Conservation (phyloP, 2,329 filamentous ascomycete species). For the Metarhizium robertsii region DNA sequence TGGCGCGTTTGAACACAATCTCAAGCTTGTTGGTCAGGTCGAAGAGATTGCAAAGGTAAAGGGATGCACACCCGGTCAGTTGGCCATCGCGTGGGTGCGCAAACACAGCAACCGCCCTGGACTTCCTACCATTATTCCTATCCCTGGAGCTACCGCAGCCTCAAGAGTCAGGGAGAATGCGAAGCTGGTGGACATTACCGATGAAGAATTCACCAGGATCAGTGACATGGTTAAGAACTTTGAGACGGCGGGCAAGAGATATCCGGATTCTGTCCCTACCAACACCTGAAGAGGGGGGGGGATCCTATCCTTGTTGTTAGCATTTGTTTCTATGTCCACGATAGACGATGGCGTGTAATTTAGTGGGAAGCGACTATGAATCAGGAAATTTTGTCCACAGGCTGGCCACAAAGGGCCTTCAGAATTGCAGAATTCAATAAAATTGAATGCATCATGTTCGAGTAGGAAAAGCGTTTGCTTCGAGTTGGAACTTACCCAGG, state of each 20-base stretch:
- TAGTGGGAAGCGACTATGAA: not conserved
- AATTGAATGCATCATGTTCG: slow-evolving; percentile 28
- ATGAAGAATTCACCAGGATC: slow-evolving; percentile 41
- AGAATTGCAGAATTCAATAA: slow-evolving; percentile 41
- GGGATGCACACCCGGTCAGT: slow-evolving; percentile 50
- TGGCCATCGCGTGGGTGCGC: slow-evolving; percentile 57
- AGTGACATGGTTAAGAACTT: slow-evolving; percentile 38
- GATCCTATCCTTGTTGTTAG: not conserved
- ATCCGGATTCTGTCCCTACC: slow-evolving; percentile 23
- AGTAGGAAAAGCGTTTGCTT: not conserved
- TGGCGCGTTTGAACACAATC: slow-evolving; percentile 54
- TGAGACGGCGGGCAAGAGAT: slow-evolving; percentile 38
- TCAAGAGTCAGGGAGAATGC: slow-evolving; percentile 54
- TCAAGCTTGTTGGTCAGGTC: slow-evolving; percentile 50
- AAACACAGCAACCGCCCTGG: slow-evolving; percentile 39
- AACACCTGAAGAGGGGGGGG: not conserved
- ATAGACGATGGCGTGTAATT: slow-evolving; percentile 5
- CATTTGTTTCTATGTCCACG: not conserved
- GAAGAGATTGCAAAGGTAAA: slow-evolving; percentile 50
- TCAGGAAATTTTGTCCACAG: slow-evolving; percentile 21
- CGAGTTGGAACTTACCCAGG: not conserved
- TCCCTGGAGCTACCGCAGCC: slow-evolving; percentile 52
- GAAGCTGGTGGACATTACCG: slow-evolving; percentile 35
- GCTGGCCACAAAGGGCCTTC: slow-evolving; percentile 19
- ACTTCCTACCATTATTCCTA: slow-evolving; percentile 52